Percentiles rank a stretch among this genome's conserved stretches.
Conservation (phyloP, 2,329 filamentous ascomycete species). For the Zopfia rhizophila region DNA sequence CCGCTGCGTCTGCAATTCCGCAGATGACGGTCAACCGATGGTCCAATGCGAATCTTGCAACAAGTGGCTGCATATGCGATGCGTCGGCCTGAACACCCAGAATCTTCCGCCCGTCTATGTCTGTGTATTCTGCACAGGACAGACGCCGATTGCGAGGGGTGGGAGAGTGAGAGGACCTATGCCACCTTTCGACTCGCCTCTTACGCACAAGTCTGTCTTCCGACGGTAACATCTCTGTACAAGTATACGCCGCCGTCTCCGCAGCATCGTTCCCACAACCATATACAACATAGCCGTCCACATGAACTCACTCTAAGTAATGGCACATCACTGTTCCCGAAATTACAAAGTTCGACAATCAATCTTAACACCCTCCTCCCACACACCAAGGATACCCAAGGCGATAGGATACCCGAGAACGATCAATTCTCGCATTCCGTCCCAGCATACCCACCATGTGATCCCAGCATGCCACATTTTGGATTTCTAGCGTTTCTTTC, state of each 20-base stretch:
- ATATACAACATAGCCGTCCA: background rate
- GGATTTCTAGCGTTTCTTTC: slow-evolving; percentile 7
- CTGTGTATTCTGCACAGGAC: slow-evolving; percentile 53
- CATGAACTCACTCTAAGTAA: background rate
- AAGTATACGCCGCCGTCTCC: background rate
- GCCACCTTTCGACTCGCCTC: slow-evolving; percentile 41
- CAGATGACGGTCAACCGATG: slow-evolving; percentile 66
- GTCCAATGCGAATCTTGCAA: slow-evolving; percentile 72
- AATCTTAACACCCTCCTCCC: background rate
- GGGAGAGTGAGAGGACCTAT: slow-evolving; percentile 43
- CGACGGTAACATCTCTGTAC: slow-evolving; percentile 22
- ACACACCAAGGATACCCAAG: slow-evolving; percentile 26
- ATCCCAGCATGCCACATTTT: slow-evolving; percentile 11
- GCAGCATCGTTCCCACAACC: background rate
- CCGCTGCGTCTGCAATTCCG: slow-evolving; percentile 67
- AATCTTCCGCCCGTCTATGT: slow-evolving; percentile 56
- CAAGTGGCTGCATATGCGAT: slow-evolving; percentile 70
- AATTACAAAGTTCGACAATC: background rate
- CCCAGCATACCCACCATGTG: slow-evolving; percentile 15
- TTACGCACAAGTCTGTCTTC: slow-evolving; percentile 44
- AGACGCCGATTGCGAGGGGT: slow-evolving; percentile 45
- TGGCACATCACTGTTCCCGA: background rate
- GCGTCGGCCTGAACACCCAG: slow-evolving; percentile 64
- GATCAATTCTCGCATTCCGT: slow-evolving; percentile 9
- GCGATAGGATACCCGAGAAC: slow-evolving; percentile 7